phyloP scores from a whole-genome alignment of 768 basidiomycete genomes.

The Mycena capillaripes region DNA sequence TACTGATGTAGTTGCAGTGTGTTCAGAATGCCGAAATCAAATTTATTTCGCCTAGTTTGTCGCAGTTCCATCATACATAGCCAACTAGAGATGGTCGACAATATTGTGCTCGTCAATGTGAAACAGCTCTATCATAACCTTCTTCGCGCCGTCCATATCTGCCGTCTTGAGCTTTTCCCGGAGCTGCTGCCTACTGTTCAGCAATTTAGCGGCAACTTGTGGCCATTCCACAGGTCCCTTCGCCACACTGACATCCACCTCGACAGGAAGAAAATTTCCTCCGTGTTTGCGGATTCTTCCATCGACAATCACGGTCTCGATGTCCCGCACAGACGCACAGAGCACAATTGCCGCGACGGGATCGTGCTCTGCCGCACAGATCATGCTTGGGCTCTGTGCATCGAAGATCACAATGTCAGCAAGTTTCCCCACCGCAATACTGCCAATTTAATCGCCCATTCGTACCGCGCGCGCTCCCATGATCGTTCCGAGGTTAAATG shows the following conservation, averaged over 20 bases:
- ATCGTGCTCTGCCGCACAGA: slow-evolving; percentile 30
- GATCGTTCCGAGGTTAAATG: slow-evolving; percentile 35
- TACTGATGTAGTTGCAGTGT: too few species aligned
- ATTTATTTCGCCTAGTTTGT: too few species aligned
- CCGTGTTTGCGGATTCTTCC: slow-evolving; percentile 25
- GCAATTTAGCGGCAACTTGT: slow-evolving; percentile 4
- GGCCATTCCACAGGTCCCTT: slow-evolving; percentile 5
- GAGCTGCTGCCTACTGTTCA: not conserved
- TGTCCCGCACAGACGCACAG: slow-evolving; percentile 31
- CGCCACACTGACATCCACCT: not conserved
- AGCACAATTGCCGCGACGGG: slow-evolving; percentile 33
- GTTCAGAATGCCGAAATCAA: too few species aligned
- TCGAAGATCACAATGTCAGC: slow-evolving; percentile 35
- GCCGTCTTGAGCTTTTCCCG: not conserved
- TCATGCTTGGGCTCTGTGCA: slow-evolving; percentile 18
- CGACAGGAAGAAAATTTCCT: slow-evolving; percentile 23
- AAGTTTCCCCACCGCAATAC: slow-evolving; percentile 27
- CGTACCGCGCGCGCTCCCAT: slow-evolving; percentile 32
- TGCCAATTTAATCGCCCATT: slow-evolving; percentile 26
- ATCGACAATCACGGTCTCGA: slow-evolving; percentile 37
- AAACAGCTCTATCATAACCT: not conserved
- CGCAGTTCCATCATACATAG: too few species aligned
- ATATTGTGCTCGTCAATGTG: not conserved
- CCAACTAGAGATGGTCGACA: not conserved
- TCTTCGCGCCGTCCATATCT: slow-evolving; percentile 4